Conservation (phyloP, 2,329 filamentous ascomycete genomes). For the Colletotrichum sp. region DNA sequence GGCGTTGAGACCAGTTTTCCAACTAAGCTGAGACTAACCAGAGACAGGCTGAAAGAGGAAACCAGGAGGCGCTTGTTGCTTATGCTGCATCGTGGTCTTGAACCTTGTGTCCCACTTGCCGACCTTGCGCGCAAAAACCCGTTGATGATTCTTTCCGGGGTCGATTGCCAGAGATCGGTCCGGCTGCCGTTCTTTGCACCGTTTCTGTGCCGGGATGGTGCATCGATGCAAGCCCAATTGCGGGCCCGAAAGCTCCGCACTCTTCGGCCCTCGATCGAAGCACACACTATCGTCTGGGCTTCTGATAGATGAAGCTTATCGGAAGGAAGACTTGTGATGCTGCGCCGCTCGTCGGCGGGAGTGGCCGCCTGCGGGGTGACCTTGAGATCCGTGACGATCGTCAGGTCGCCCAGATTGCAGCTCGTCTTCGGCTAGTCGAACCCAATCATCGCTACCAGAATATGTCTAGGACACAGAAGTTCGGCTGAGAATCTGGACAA, state of each 20-base stretch:
- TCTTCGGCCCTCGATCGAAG: background rate
- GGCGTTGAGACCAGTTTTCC: background rate
- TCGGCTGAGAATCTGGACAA: background rate
- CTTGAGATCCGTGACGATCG: background rate
- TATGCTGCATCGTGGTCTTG: background rate
- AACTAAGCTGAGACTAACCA: background rate
- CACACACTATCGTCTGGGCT: background rate
- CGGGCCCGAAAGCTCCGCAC: background rate
- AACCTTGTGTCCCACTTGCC: background rate
- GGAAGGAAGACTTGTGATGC: background rate
- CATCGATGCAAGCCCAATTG: background rate
- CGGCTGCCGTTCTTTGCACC: background rate
- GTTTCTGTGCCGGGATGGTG: background rate
- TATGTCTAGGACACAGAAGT: background rate
- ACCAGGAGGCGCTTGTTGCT: background rate
- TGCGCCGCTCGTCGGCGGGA: background rate
- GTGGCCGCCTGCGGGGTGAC: background rate
- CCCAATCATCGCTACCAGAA: background rate
- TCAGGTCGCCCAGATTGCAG: background rate
- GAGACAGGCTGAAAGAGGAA: background rate
- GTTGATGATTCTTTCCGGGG: background rate
- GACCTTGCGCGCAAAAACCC: background rate
- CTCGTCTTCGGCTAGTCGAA: background rate
- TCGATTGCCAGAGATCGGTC: background rate
- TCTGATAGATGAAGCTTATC: background rate